phyloP scores from a whole-genome alignment of 2,329 filamentous ascomycete species.

The Colletotrichum chlorophyti region DNA sequence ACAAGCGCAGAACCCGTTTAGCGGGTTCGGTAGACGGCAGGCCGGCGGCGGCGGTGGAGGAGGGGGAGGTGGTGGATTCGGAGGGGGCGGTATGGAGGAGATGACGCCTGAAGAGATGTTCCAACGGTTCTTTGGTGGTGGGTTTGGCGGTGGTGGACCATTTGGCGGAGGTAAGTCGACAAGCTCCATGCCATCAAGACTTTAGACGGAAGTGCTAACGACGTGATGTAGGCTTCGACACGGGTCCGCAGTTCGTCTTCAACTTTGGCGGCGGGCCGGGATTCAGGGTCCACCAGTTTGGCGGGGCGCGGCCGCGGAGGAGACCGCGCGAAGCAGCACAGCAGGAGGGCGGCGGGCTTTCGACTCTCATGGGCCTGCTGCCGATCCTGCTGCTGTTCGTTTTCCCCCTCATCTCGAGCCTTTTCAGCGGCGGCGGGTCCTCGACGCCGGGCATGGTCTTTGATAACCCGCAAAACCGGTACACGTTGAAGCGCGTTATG shows the following conservation, averaged over 20 bases:
- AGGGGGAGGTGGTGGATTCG: constrained; percentile 59
- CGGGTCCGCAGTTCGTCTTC: constrained; percentile 89
- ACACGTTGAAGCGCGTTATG: constrained; percentile 77
- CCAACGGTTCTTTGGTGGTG: constrained; percentile 89
- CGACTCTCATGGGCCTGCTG: constrained; percentile 76
- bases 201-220: constrained; percentile 9
- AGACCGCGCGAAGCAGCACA: constrained; percentile 72
- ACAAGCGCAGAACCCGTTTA: constrained; percentile 68
- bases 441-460: constrained; percentile 77
- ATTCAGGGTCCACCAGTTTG: constrained; percentile 94
- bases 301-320: constrained; percentile 77
- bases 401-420: constrained; percentile 79
- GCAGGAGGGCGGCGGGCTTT: constrained; percentile 58
- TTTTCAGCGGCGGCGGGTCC: constrained; percentile 68
- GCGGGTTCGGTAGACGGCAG: constrained; percentile 60
- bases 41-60: constrained; percentile 44
- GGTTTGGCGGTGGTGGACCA: constrained; percentile 67
- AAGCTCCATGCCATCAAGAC: neutral
- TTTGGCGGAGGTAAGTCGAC: constrained; percentile 49
- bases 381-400: constrained; percentile 91
- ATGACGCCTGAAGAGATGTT: constrained; percentile 98
- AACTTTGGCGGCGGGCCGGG: constrained; percentile 92
- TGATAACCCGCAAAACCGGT: constrained; percentile 72
- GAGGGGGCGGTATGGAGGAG: constrained; percentile 83
- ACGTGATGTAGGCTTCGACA: constrained; percentile 64